phyloP scores from a whole-genome alignment of 805 yeast species.

The Kodamaea neixiangensis region DNA sequence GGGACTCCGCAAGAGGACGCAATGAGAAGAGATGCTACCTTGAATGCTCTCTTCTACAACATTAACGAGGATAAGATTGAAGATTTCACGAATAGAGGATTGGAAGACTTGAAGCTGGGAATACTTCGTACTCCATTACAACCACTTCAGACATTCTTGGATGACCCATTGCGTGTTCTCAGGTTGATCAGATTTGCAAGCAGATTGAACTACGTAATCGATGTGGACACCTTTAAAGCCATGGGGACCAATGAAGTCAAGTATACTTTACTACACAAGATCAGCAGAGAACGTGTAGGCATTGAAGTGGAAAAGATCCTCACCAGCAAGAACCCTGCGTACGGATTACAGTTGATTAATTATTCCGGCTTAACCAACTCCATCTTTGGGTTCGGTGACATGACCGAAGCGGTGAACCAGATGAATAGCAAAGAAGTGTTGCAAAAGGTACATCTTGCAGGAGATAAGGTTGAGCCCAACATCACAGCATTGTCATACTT shows the following conservation, averaged over 20 bases:
- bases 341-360: slow-evolving; percentile 63
- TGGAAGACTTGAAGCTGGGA: slow-evolving; percentile 69
- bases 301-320: slow-evolving; percentile 79
- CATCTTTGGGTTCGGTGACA: slow-evolving; percentile 49
- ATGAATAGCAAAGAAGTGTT: slow-evolving; percentile 19
- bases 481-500: slow-evolving; percentile 25
- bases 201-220: slow-evolving; percentile 70
- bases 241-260: slow-evolving; percentile 65
- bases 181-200: slow-evolving; percentile 86
- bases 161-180: slow-evolving; percentile 90
- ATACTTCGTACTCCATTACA: slow-evolving; percentile 84
- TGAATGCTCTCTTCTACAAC: slow-evolving; percentile 90
- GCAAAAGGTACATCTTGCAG: slow-evolving; percentile 17
- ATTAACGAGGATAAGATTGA: slow-evolving; percentile 68
- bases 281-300: slow-evolving; percentile 89
- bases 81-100: slow-evolving; percentile 79
- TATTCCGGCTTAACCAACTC: slow-evolving; percentile 55
- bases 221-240: slow-evolving; percentile 54
- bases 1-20: slow-evolving; percentile 96
- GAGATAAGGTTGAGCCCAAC: slow-evolving; percentile 17
- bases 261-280: slow-evolving; percentile 63
- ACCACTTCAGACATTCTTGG: slow-evolving; percentile 82
- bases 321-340: slow-evolving; percentile 58
- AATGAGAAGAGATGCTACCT: slow-evolving; percentile 88
- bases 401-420: slow-evolving; percentile 17